Percentiles rank a stretch among this genome's conserved stretches.
Evolutionary conservation across 257 asterid species (phyloP).

Genomic region (Prunella vulgaris): DNA sequence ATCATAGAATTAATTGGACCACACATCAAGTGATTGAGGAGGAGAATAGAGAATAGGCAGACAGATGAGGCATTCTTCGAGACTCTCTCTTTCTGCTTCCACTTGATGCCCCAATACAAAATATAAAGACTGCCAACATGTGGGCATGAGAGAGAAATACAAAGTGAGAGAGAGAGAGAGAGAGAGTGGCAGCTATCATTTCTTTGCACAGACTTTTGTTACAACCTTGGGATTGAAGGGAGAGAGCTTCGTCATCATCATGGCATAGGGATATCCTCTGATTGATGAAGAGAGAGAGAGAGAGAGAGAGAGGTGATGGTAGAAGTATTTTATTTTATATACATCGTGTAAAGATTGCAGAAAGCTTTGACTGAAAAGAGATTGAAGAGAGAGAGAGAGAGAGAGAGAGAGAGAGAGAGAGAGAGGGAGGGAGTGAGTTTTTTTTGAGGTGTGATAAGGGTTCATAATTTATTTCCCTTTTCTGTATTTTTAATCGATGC

Average conservation of each 20-base stretch:
- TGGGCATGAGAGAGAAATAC: conserved; percentile 26
- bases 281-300: neutral
- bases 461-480: neutral
- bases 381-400: neutral
- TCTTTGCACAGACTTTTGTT: conserved; percentile 48
- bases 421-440: too few relatives aligned
- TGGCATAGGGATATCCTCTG: conserved; percentile 27
- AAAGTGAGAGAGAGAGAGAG: conserved; percentile 25
- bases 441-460: neutral
- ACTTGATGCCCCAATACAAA: conserved; percentile 33
- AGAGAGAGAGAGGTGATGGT: neutral
- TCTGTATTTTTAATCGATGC: neutral
- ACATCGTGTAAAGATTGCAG: conserved; percentile 28
- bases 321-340: neutral
- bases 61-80: conserved; percentile 21
- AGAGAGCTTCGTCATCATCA: conserved; percentile 50
- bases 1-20: conserved; percentile 27
- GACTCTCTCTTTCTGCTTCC: conserved; percentile 19
- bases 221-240: conserved; percentile 82
- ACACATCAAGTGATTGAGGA: conserved; percentile 30
- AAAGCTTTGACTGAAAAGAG: conserved; percentile 34
- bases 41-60: conserved; percentile 28
- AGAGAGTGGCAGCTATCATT: conserved; percentile 56
- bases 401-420: neutral
- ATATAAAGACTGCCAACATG: conserved; percentile 44